A percentile compares a stretch with the other conserved stretches of the same genome.
phyloP scores from a whole-genome alignment of 352 stramenopile species.

The Phytophthora cryptogea region DNA sequence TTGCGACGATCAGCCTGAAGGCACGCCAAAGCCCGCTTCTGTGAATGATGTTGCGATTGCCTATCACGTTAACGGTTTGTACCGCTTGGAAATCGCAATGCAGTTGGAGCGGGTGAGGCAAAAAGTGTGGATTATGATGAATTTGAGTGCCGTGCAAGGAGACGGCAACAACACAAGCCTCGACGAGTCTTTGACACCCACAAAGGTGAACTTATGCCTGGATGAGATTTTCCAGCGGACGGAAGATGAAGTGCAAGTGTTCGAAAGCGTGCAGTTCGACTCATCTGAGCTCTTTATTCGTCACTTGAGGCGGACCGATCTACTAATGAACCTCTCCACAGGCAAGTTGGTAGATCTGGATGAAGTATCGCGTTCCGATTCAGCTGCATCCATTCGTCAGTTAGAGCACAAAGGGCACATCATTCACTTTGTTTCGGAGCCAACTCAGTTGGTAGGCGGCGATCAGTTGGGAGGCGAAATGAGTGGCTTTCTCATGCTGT shows the following conservation, averaged over 20 bases:
- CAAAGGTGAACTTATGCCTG: constrained; percentile 41
- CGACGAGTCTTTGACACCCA: constrained; percentile 21
- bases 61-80: constrained; percentile 45
- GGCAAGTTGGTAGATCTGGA: constrained; percentile 39
- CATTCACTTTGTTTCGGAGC: constrained; percentile 65
- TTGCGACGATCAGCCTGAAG: constrained; percentile 8
- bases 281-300: constrained; percentile 48
- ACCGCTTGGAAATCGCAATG: constrained; percentile 54
- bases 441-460: constrained; percentile 43
- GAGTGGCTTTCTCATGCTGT: constrained; percentile 79
- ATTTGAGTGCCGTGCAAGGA: constrained; percentile 19
- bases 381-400: neutral
- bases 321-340: constrained; percentile 49
- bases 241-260: constrained; percentile 40
- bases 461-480: constrained; percentile 53
- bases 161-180: neutral
- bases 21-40: neutral
- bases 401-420: constrained; percentile 16
- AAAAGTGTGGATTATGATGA: constrained; percentile 55
- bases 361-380: constrained; percentile 1
- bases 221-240: constrained; percentile 39
- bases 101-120: constrained; percentile 70
- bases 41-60: constrained; percentile 22
- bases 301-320: constrained; percentile 48
- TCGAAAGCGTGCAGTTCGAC: constrained; percentile 53